These are phyloP conservation scores for Closterium sp. DNA, from an alignment of 139 green algal species.

Conservation along the genomic window DNA sequence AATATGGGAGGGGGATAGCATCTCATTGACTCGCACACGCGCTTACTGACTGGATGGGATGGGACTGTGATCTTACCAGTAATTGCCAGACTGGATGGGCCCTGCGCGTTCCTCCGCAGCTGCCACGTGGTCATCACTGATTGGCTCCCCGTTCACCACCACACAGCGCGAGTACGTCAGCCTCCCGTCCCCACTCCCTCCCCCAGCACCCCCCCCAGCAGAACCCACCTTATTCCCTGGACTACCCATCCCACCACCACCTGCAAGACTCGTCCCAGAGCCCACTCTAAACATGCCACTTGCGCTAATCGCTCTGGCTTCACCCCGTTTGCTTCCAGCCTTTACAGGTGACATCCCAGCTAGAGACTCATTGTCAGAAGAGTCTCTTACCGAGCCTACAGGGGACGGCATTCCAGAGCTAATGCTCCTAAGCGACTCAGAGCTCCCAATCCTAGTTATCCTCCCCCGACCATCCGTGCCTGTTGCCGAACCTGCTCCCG, in stretches of 20 bases:
- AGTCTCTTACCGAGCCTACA: neutral
- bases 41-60: slow-evolving; percentile 14
- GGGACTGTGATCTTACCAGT: too few species aligned
- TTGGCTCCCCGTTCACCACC: slow-evolving; percentile 11
- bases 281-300: too few species aligned
- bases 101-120: slow-evolving; percentile 4
- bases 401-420: neutral
- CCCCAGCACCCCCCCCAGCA: too few species aligned
- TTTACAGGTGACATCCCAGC: too few species aligned
- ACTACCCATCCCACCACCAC: too few species aligned
- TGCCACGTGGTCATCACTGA: slow-evolving; percentile 5
- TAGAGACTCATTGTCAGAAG: neutral
- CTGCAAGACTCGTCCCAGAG: too few species aligned
- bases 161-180: neutral
- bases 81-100: slow-evolving; percentile 18
- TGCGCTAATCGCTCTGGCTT: too few species aligned
- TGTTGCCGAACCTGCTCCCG: neutral
- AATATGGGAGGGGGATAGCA: too few species aligned
- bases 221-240: too few species aligned
- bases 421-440: neutral
- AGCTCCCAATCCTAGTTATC: neutral
- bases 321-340: too few species aligned
- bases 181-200: neutral
- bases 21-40: too few species aligned
- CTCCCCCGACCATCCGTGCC: neutral